Base-by-base conservation (phyloP, 1,284 basidiomycete genomes). In the Irpex sp. region DNA sequence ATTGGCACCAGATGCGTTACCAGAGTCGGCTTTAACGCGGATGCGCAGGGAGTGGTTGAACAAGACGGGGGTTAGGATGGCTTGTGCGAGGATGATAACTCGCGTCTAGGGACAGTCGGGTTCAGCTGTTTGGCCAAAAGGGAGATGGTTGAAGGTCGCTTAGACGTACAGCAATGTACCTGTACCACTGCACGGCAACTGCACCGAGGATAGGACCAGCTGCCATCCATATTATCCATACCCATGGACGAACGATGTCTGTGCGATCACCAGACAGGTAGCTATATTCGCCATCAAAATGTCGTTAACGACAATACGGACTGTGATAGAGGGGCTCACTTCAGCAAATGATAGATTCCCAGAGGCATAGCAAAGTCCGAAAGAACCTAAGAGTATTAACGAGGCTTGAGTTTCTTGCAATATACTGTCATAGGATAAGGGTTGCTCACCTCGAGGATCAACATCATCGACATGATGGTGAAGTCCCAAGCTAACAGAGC, bases 181-280 rank as follows among this genome's bases (percentile, higher is more conserved):
- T 78, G 63, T 83, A 86, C 77, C 79, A 81, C 63, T 87, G 77
- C 54, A 77, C 72, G 8, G 70, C 70, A 8, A 79, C 58, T 3
- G 77, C 76, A 15, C 75, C 75, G 54, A 79, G 36, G 9, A 83
- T 68, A 1, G 87, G 87, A 6, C 85, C 88, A 1, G 86, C 17
- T 71, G 89, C 86, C 7, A 92, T 78, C 69, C 81, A 77, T 1
- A 75, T 54, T 43, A 91, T 81, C 89, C 90, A 92, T 19, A 90
- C 81, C 82, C 77, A 81, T 1, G 84, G 83, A 8, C 77, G 73
- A 50, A 84, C 72, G 4, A 68, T 66, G 0, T 76, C 74, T n/a
- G 75, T 64, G 2, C 78, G 78, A 21, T 72, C 71, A 0, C 66
- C 74, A 64, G 84, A 77, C 11, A 87, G 69, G 66, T 83, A 84